These are phyloP conservation scores for Zoysia matrella DNA, from an alignment of 202 grass and related monocot genomes.

Conservation along the genomic window DNA sequence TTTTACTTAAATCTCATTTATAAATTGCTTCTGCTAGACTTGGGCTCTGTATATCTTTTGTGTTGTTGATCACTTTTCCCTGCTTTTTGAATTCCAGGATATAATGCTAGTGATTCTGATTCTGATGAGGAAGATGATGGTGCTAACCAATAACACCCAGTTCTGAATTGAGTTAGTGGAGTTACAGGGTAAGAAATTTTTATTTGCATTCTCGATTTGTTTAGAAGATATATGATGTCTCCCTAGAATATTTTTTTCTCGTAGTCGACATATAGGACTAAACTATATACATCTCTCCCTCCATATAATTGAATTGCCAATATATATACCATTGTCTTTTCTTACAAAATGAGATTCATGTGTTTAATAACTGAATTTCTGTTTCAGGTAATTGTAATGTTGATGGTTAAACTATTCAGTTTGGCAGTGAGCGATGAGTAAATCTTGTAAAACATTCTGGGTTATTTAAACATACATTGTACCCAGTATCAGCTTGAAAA, in stretches of 20 bases:
- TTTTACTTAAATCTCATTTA: constrained; percentile 24
- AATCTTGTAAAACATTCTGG: constrained; percentile 35
- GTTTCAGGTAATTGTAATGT: constrained; percentile 31
- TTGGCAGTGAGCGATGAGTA: constrained; percentile 19
- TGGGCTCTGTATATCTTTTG: constrained; percentile 9
- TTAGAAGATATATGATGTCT: neutral
- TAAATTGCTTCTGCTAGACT: neutral
- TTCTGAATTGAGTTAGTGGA: constrained; percentile 31
- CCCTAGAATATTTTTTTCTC: too few species aligned
- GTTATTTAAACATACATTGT: constrained; percentile 32
- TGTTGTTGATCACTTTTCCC: constrained; percentile 10
- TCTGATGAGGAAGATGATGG: constrained; percentile 58
- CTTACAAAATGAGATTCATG: neutral
- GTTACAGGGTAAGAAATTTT: constrained; percentile 45
- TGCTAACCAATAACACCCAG: constrained; percentile 48
- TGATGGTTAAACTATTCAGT: constrained; percentile 16
- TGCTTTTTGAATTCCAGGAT: constrained; percentile 49
- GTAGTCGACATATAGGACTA: too few species aligned
- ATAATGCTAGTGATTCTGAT: constrained; percentile 87
- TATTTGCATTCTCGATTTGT: neutral
- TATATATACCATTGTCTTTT: neutral
- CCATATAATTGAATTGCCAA: neutral
- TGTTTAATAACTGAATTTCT: constrained; percentile 26
- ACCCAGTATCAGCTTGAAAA: constrained; percentile 7
- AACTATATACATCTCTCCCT: too few species aligned